These are phyloP conservation scores for Nematocida displodere DNA, from an alignment of 371 early-diverging fungal species.

Conservation along the genomic window DNA sequence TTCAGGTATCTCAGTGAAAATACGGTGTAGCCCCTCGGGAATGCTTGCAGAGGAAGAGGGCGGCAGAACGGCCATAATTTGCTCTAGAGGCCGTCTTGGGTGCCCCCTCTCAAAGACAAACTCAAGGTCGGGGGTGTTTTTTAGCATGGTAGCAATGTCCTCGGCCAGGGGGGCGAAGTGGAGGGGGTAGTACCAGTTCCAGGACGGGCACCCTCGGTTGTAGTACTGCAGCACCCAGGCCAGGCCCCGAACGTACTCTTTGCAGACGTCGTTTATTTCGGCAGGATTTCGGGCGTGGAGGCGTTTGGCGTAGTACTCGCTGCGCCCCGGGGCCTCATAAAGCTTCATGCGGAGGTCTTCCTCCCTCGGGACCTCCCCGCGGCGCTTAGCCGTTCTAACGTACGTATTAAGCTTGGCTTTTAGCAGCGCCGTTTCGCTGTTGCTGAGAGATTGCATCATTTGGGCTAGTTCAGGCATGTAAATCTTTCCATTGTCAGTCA, in stretches of 20 bases:
- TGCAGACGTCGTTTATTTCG: constrained; percentile 66
- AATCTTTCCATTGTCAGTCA: constrained; percentile 53
- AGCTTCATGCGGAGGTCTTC: constrained; percentile 12
- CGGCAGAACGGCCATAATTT: constrained; percentile 92
- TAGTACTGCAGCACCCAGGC: constrained; percentile 95
- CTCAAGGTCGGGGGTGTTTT: constrained; percentile 67
- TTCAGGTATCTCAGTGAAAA: constrained; percentile 79
- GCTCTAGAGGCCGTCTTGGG: constrained; percentile 81
- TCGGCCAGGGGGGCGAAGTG: constrained; percentile 91
- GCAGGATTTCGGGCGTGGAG: constrained; percentile 51
- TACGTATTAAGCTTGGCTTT: constrained; percentile 39
- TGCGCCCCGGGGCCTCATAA: constrained; percentile 55
- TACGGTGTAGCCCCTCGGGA: constrained; percentile 68
- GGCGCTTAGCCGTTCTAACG: constrained; percentile 42
- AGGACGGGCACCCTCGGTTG: constrained; percentile 82
- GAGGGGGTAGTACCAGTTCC: constrained; percentile 96
- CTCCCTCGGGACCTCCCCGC: constrained; percentile 14
- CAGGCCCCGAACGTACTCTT: constrained; percentile 85
- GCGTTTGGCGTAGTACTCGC: constrained; percentile 59
- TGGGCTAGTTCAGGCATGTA: constrained; percentile 53
- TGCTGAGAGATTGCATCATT: constrained; percentile 51
- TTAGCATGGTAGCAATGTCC: constrained; percentile 69
- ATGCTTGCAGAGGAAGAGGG: constrained; percentile 68
- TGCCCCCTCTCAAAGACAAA: constrained; percentile 69
- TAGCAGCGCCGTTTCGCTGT: constrained; percentile 50